Base-by-base conservation (phyloP, 768 basidiomycete species). In the Imleria badia region DNA sequence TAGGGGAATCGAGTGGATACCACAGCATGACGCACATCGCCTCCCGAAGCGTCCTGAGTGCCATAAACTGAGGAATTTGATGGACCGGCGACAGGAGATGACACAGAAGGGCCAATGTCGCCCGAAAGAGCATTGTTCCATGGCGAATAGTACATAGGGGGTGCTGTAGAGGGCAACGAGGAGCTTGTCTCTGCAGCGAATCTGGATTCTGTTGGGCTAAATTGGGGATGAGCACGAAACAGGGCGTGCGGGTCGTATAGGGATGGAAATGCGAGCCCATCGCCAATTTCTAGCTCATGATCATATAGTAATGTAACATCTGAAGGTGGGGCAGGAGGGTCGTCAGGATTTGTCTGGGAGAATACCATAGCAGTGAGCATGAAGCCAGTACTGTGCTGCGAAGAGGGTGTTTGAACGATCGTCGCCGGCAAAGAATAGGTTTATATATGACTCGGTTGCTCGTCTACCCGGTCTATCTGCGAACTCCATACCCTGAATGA, bases 21-120 rank as follows among this genome's bases (percentile, higher is more conserved):
- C 7, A 60, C 58, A 48, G 52, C 38, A 48, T 46, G 45, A 38
- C 59, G 13, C 3, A 59, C 57, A 10, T 31, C 23, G 22, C 8
- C 6, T 13, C 29, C 33, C 3, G 29, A 42, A 36, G 12, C 30
- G 13, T 39, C 10, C 41, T 1, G 13, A 3, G 35, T 1, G 12
- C n/a, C 26, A 11, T 48, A 19, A 4, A 3, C 15, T 13, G 14
- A 36, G 19, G 10, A 5, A 14, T 48, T 48, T 23, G 48, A 60
- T 54, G 23, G 26, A 3, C 11, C 13, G 9, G 29, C 11, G 1
- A 33, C 0, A 7, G 20, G 13, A 17, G 17, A 3, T 3, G 15
- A 11, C 5, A 14, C 5, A 4, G 45, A 2, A 12, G 12, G n/a
- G 5, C n/a, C 6, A 3, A 31, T 3, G 17, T 14, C 10, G 3